These are phyloP conservation scores for Torulaspora franciscae DNA, from an alignment of 805 yeast genomes.

Conservation along the genomic window DNA sequence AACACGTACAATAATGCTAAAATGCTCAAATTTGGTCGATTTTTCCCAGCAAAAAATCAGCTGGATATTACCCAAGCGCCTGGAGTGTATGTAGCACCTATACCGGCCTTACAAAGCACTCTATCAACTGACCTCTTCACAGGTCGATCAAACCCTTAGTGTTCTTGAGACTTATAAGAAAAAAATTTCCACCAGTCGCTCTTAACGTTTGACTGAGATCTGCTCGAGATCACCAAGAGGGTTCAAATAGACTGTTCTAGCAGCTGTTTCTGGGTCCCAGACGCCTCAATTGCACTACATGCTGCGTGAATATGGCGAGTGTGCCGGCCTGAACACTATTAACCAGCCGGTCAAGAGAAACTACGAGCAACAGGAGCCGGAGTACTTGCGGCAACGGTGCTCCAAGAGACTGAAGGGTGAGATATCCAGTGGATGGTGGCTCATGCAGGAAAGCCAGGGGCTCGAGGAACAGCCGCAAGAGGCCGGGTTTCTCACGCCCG, in stretches of 20 bases:
- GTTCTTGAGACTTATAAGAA: background rate
- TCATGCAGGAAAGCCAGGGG: background rate
- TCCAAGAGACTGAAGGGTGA: constrained; percentile 5
- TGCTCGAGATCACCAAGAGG: background rate
- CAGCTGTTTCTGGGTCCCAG: background rate
- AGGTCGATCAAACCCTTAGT: background rate
- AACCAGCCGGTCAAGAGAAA: constrained; percentile 6
- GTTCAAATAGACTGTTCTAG: background rate
- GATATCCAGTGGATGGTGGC: background rate
- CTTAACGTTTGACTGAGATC: constrained; percentile 3
- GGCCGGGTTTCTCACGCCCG: constrained; percentile 9
- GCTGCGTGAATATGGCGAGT: constrained; percentile 4
- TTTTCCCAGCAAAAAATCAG: background rate
- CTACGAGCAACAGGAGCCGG: constrained; percentile 3
- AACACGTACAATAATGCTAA: background rate
- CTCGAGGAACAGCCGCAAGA: constrained; percentile 1
- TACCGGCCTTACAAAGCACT: background rate
- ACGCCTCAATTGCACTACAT: background rate
- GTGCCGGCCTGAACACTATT: background rate
- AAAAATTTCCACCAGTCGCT: constrained; percentile 5
- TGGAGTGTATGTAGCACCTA: background rate
- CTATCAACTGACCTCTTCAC: background rate
- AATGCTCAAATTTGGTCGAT: background rate
- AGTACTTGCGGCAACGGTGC: background rate
- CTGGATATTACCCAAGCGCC: background rate